Base-by-base conservation (phyloP, 805 yeast genomes). In the Metschnikowia lachancei region DNA sequence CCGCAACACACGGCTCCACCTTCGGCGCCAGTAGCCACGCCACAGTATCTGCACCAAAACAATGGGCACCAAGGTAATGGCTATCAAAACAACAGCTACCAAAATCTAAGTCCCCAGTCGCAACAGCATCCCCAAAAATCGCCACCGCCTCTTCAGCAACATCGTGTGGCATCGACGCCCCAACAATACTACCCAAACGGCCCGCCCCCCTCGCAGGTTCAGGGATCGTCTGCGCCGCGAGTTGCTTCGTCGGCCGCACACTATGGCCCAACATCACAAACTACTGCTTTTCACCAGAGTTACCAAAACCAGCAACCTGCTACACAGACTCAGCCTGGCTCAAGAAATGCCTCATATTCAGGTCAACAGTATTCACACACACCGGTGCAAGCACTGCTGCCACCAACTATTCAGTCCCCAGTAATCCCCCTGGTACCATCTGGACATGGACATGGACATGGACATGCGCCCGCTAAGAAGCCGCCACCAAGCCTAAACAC, bases 401-500 rank as follows among this genome's bases (percentile, higher is more conserved):
- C 32, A 32, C 42, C 41, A 11, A 4, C 38, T n/a, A 20, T n/a
- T 10, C 45, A 40, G 33, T 22, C 45, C 12, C 32, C 50, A 22
- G 8, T 34, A 12, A 22, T 30, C 30, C 38, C 39, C 31, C 29
- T 26, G 35, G 36, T 20, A 9, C 40, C 43, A 12, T 43, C 43
- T 8, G 46, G 40, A 17, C 36, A 31, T 34, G 13, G 36, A 5
- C 42, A 24, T 8, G 46, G 40, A 17, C 36, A 31, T 34, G 13
- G 36, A 5, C 42, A 24, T 33, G 46, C 20, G 14, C 45, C 59
- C 10, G 20, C 49, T 14, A 52, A 52, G 20, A 57, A 52, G 35
- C 45, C 58, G 11, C 58, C 57, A 8, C 48, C 46, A 18, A 45
- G 50, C 30, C 51, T 63, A 14, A 19, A 14, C 28, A 60, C 51